Base-by-base conservation (phyloP, 2,329 filamentous ascomycete species). In the Stemphylium vesicarium region DNA sequence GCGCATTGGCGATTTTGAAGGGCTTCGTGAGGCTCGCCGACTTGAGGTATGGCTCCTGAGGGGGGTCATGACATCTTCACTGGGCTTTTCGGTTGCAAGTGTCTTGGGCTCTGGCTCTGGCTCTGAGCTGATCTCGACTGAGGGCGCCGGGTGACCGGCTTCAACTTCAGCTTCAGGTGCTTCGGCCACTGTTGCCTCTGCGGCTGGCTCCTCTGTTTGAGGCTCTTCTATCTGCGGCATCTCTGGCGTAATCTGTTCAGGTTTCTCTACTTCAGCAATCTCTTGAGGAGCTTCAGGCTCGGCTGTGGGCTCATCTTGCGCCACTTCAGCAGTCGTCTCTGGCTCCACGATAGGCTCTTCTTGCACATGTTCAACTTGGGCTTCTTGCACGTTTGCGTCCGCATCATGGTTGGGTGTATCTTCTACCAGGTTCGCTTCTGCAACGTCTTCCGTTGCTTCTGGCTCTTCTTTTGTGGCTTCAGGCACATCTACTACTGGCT, bases 1-100 rank as follows among this genome's bases (percentile, higher is more conserved):
- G 7, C 70, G 70, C 63, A 75, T 73, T 9, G 73, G 70, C 18
- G 66, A 66, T 48, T 62, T 71, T 11, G 68, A 63, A 1, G 64
- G 63, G 37, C 62, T 70, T 37, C 64, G 63, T 4, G 64, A 69
- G 10, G 58, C 56, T 20, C 65, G 61, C 37, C 68, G 59, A 41
- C 55, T 66, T 8, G 68, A 60, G 22, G 58, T 57, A 40, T 57
- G 56, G 51, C 60, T 71, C 15, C 45, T 56, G 5, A 51, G 48
- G 29, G 70, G 69, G 4, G 68, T 62, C n/a, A 62, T 35, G 4
- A 56, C 40, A 20, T 56, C 64, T 37, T 74, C 70, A 43, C 46
- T 60, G 32, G 70, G 63, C 49, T 66, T 70, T 45, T 68, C 64
- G 11, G 64, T 55, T 16, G 60, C 56, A 13, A 73, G 60, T 12